Base-by-base conservation (phyloP, 2,329 filamentous ascomycete species). In the Aspergillus intermedius region DNA sequence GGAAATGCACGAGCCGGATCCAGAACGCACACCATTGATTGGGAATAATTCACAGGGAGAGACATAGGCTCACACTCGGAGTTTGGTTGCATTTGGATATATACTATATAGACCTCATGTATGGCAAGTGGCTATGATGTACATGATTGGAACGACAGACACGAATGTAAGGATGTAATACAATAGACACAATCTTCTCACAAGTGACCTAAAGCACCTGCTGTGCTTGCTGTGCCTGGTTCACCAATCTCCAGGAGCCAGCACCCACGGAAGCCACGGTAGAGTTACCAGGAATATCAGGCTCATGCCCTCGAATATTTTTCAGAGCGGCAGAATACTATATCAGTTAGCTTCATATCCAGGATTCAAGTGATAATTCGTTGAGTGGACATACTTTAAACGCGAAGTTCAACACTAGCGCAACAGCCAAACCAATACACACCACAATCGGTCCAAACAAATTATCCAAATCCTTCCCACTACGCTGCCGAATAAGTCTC, bases 401-500 rank as follows among this genome's bases (percentile, higher is more conserved):
- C 21, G 79, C 80, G 73, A 97, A 95, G 67, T 98, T 98, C 59
- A 95, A 66, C 51, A 89, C 76, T 63, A 98, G 70, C 5, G 91
- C 90, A 44, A 85, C 62, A 54, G 88, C 84, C 64, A 98, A 67
- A 3, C 90, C 87, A 34, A 86, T 70, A 61, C 88, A 93, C 40
- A 97, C 84, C 7, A 94, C 77, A 48, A 96, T 71, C 1, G 93
- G 93, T 0, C 93, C 93, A 51, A 88, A 70, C 61, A 91, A 74
- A 59, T 90, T 93, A 68, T 98, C 91, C 68, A 98, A 94, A 60
- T 97, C 91, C 68, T 86, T 91, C 8, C 89, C 90, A 62, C 89
- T 95, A 55, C 93, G 77, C 67, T 88, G 82, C 35, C 86, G 69
- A 63, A 98, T 98, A 77, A 97, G 83, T 47, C 75, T 78, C 50